These are phyloP conservation scores for Arthrobotrys conoides DNA, from an alignment of 2,329 filamentous ascomycete species.

Conservation along the genomic window DNA sequence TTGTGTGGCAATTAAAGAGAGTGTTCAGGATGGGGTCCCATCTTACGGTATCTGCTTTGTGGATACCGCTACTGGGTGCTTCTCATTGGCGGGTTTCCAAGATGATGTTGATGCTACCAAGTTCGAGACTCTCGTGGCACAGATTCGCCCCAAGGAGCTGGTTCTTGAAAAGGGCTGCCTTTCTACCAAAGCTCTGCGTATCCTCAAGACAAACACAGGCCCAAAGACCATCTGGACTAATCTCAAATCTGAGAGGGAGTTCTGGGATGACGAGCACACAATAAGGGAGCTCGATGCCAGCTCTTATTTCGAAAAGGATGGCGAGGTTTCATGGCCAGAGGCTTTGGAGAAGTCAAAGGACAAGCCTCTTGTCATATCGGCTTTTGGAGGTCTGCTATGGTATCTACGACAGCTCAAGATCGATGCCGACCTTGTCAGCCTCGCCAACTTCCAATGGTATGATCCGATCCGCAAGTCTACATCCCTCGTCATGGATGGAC, in stretches of 20 bases:
- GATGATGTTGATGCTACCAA: constrained; percentile 95
- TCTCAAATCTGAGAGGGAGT: constrained; percentile 87
- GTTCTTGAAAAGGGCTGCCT: constrained; percentile 88
- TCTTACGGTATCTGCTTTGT: constrained; percentile 94
- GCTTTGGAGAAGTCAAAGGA: constrained; percentile 79
- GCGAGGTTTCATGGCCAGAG: constrained; percentile 77
- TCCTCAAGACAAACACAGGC: constrained; percentile 94
- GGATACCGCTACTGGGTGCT: constrained; percentile 95
- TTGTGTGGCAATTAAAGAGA: constrained; percentile 88
- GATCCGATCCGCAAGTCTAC: constrained; percentile 91
- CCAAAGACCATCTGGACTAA: constrained; percentile 97
- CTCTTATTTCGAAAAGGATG: constrained; percentile 81
- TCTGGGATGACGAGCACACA: constrained; percentile 88
- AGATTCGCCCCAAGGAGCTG: constrained; percentile 88
- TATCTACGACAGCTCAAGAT: constrained; percentile 91
- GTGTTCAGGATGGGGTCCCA: constrained; percentile 78
- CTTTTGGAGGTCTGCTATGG: constrained; percentile 87
- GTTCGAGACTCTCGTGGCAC: constrained; percentile 96
- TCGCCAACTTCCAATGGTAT: constrained; percentile 92
- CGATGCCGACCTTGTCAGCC: constrained; percentile 86
- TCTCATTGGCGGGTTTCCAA: constrained; percentile 90
- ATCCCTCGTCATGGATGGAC: constrained; percentile 91
- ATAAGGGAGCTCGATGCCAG: constrained; percentile 83
- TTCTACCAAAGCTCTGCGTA: constrained; percentile 89
- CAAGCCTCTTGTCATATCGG: constrained; percentile 88